Evolutionary conservation across 805 yeast genomes (phyloP), one percentile per base, ranked within the genome.

Genomic region (Hanseniaspora thailandica): DNA sequence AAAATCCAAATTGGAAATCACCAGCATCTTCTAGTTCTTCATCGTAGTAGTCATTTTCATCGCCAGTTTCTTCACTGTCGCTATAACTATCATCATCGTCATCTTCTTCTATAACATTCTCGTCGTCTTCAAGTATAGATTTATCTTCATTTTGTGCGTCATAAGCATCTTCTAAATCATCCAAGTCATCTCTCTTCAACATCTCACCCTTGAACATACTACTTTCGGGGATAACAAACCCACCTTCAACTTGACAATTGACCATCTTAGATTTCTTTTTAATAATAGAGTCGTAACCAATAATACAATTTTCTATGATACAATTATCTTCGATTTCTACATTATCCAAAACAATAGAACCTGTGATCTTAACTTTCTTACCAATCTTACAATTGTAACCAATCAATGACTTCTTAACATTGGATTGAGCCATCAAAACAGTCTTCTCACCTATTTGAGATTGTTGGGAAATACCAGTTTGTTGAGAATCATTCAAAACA

Each of bases 231-330:
- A 93, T 89, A 19, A 71, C 72, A 63, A 81, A 86, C 1, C 80
- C 72, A 9, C 94, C 86, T 66, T 89, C 97, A 25, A 93, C 83
- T 57, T 85, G 82, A 72, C 96, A 90, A 60, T 83, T 83, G 13
- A 81, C 77, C 57, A 93, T 75, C 63, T 76, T 80, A 41, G 79
- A 72, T 66, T 83, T 86, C 52, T 73, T 62, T 31, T 79, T 81
- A 28, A 93, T 74, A n/a, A 68, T 69, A 1, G 82, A 89, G 46
- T 71, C 69, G 40, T 72, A 70, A 15, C 97, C 98, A 49, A 93
- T 72, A 19, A 90, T 81, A 69, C 95, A 86, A 69, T 90, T 93
- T 66, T 93, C 98, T 56, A 74, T 54, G 2, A 68, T 63, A 45
- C 77, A 82, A 59, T 86, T 96, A 65, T 90, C 96, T 45, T 79